phyloP scores from a whole-genome alignment of 805 yeast species.

The Ogataea philodendri region DNA sequence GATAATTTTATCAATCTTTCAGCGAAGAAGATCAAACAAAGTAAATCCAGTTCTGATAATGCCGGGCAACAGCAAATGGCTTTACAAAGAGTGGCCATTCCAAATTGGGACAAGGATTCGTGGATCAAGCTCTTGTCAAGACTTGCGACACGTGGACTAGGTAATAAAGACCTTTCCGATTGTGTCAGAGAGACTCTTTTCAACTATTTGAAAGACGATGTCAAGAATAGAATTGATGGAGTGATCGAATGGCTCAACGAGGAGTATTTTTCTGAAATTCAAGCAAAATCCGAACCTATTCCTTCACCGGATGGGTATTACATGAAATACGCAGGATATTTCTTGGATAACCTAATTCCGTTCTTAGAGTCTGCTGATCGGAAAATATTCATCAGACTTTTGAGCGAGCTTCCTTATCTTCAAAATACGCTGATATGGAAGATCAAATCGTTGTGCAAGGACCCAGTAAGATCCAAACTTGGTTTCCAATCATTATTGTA shows the following conservation, averaged over 20 bases:
- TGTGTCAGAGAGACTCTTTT: constrained; percentile 68
- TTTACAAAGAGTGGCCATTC: constrained; percentile 56
- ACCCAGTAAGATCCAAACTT: constrained; percentile 75
- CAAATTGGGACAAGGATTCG: constrained; percentile 56
- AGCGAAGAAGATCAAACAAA: constrained; percentile 25
- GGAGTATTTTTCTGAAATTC: constrained; percentile 75
- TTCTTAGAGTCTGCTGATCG: constrained; percentile 80
- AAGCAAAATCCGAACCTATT: constrained; percentile 22
- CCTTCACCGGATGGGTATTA: constrained; percentile 40
- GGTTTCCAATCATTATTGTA: constrained; percentile 84
- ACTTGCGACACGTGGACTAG: constrained; percentile 78
- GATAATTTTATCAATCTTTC: constrained; percentile 55
- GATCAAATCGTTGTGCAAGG: constrained; percentile 72
- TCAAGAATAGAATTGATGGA: constrained; percentile 67
- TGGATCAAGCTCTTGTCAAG: constrained; percentile 78
- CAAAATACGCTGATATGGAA: constrained; percentile 59
- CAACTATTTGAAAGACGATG: constrained; percentile 68
- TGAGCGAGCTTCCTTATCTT: constrained; percentile 84
- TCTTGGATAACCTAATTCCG: constrained; percentile 78
- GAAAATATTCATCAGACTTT: constrained; percentile 72
- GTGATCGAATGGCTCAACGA: constrained; percentile 93
- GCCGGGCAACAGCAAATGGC: constrained; percentile 16
- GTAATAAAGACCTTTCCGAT: constrained; percentile 48
- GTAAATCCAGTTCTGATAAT: constrained; percentile 23
- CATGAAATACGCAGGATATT: constrained; percentile 63